Evolutionary conservation across 805 yeast genomes (phyloP).

Genomic region (Debaryomyces hansenii): DNA sequence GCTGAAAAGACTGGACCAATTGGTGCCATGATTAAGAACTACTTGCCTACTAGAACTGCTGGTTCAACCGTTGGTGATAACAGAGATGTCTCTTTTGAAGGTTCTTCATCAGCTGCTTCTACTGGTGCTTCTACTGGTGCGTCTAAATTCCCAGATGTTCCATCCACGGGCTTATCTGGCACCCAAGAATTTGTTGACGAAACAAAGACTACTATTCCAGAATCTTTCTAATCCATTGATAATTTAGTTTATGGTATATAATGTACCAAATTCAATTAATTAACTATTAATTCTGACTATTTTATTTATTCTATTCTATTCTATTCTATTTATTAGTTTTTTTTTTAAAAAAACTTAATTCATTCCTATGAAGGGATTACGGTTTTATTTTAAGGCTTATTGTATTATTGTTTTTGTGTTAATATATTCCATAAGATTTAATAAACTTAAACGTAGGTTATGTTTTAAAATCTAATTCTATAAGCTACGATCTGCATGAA

Average conservation of each 20-base stretch:
- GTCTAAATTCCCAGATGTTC: constrained; percentile 4
- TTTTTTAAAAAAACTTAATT: background rate
- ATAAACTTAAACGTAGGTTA: too few relatives aligned
- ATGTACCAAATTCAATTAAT: background rate
- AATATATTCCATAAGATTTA: background rate
- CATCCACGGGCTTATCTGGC: constrained; percentile 12
- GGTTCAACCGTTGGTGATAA: constrained; percentile 59
- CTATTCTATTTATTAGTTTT: background rate
- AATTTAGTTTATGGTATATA: constrained; percentile 1
- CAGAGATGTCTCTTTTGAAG: constrained; percentile 15
- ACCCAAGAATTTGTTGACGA: constrained; percentile 25
- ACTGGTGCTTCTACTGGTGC: constrained; percentile 19
- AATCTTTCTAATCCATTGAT: constrained; percentile 5
- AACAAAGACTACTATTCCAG: constrained; percentile 15
- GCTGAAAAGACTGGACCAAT: constrained; percentile 67
- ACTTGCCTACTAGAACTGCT: constrained; percentile 68
- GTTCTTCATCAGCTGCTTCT: constrained; percentile 17
- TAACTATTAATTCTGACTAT: background rate
- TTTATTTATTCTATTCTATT: background rate
- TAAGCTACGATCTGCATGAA: background rate
- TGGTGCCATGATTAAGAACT: constrained; percentile 55
- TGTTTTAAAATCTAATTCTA: too few relatives aligned
- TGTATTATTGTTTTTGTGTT: background rate
- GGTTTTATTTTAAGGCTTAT: background rate
- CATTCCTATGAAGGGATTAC: background rate